A percentile compares a stretch with the other conserved stretches of the same genome.
phyloP scores from a whole-genome alignment of 2,329 filamentous ascomycete genomes.

The Pseudocercospora eumusae region DNA sequence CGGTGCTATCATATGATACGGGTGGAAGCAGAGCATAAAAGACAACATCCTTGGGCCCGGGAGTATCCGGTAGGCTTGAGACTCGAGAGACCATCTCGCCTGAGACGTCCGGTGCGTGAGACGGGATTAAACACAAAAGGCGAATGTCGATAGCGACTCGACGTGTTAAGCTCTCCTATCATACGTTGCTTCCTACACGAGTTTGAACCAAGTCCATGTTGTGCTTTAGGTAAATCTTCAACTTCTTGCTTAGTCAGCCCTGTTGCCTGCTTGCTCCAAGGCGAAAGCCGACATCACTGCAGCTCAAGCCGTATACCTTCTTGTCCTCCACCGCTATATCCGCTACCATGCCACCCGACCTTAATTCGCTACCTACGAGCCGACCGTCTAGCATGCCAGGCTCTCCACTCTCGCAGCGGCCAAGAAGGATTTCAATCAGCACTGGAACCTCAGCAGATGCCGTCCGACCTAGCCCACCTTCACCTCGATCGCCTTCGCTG shows the following conservation, averaged over 20 bases:
- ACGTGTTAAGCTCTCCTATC: too few species aligned
- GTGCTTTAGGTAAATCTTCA: too few species aligned
- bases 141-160: too few species aligned
- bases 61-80: too few species aligned
- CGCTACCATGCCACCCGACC: slow-evolving; percentile 55
- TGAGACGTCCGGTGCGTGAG: background rate
- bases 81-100: too few species aligned
- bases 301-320: background rate
- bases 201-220: too few species aligned
- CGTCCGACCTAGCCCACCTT: slow-evolving; percentile 52
- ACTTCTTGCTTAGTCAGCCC: too few species aligned
- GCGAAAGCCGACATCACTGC: too few species aligned
- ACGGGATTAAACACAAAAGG: background rate
- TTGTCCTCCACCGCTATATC: background rate
- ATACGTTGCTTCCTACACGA: too few species aligned
- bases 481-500: slow-evolving; percentile 64
- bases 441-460: slow-evolving; percentile 41
- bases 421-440: slow-evolving; percentile 38
- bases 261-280: too few species aligned
- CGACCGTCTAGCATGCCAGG: slow-evolving; percentile 38
- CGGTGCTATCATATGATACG: background rate
- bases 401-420: slow-evolving; percentile 35
- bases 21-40: background rate
- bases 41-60: too few species aligned
- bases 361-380: slow-evolving; percentile 56